Percentiles rank a stretch among this genome's conserved stretches.
These are phyloP conservation scores for Tanacetum coccineum DNA, from an alignment of 129 eudicot genomes.

Conservation along the genomic window DNA sequence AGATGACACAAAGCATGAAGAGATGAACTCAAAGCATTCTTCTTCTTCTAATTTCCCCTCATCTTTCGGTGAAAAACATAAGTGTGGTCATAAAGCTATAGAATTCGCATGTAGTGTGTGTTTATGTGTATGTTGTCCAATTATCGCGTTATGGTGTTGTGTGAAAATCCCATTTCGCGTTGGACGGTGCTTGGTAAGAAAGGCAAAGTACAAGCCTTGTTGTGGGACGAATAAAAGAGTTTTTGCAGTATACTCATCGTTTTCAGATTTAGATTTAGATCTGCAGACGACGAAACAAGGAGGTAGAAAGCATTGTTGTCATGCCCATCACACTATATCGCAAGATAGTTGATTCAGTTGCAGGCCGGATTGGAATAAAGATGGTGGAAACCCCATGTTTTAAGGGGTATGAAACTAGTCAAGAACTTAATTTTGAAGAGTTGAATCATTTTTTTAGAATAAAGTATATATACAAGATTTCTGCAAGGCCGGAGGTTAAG, in stretches of 20 bases:
- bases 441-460: no score
- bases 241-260: slow-evolving; percentile 36
- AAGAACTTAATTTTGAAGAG: neutral
- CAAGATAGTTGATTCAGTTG: neutral
- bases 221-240: slow-evolving; percentile 27
- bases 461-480: no score
- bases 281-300: neutral
- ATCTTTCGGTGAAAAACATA: slow-evolving; percentile 12
- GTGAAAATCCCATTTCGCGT: slow-evolving; percentile 37
- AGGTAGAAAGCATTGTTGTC: neutral
- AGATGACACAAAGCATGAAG: slow-evolving; percentile 6
- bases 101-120: slow-evolving; percentile 38
- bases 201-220: slow-evolving; percentile 21
- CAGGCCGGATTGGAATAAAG: neutral
- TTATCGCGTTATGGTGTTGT: slow-evolving; percentile 35
- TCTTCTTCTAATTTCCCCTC: slow-evolving; percentile 16
- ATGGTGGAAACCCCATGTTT: no score
- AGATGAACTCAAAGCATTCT: slow-evolving; percentile 23
- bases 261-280: slow-evolving; percentile 47
- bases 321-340: neutral
- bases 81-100: slow-evolving; percentile 13
- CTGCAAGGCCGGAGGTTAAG: no score
- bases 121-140: slow-evolving; percentile 47
- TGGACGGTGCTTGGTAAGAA: slow-evolving; percentile 26
- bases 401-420: neutral